Evolutionary conservation across 768 basidiomycete genomes (phyloP), one percentile per base, ranked within the genome.

Genomic region (Leccinum sublutescens): DNA sequence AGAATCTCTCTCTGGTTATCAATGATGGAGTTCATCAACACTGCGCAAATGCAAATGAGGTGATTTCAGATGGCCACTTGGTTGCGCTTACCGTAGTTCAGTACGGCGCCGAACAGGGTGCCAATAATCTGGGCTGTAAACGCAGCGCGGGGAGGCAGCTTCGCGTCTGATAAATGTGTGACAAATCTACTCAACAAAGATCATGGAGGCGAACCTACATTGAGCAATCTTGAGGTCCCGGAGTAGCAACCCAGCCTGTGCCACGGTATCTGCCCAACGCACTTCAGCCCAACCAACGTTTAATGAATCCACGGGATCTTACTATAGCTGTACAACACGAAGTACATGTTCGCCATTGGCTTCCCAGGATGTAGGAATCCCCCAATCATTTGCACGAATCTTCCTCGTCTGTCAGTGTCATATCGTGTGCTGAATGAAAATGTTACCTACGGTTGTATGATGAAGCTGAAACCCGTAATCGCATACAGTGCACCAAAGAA

Each of bases 131-230:
- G 87, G 7, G 84, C 83, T 10, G 82, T 67, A 70, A 88, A 86
- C 73, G 86, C 84, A 40, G 80, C 78, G 14, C 86, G 83, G 23
- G 87, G 85, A 27, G 88, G 86, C 47, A 89, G 80, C 70, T 88
- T 87, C 1, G 82, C 62, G 57, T 65, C 79, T 65, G 2, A 75
- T 78, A 53, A 81, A 50, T 29, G 10, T 48, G 25, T 45, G 21
- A 27, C 29, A 43, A 79, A 68, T 79, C 77, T 70, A 77, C 77
- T 49, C 77, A 77, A 72, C 70, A 50, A 25, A 50, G n/a, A 10
- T 40, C 25, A 27, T 48, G 27, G 29, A 34, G 29, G 2, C 6
- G 25, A n/a, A 40, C 62, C 12, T 57, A 66, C 68, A 69, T 63
- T 67, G 72, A 57, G 55, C 65, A 25, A 69, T 80, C 69, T 86